phyloP scores from a whole-genome alignment of 495 filamentous ascomycete genomes.

The Jackrogersella multiformis region DNA sequence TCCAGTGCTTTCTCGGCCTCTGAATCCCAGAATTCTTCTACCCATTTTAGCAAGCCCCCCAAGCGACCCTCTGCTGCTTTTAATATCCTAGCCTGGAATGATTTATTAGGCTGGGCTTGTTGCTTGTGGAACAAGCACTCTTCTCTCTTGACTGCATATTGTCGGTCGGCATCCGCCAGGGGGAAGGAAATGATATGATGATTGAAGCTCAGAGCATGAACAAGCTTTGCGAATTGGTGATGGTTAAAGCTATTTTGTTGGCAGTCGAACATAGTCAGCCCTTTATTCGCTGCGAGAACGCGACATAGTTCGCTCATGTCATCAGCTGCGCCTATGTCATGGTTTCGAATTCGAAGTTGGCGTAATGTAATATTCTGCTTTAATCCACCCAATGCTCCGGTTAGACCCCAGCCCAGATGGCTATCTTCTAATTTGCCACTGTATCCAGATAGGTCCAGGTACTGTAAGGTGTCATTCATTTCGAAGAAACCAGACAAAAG shows the following conservation, averaged over 20 bases:
- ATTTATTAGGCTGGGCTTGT: conserved; percentile 16
- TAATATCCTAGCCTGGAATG: conserved; percentile 27
- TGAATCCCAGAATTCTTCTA: conserved; percentile 33
- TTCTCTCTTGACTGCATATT: conserved; percentile 41
- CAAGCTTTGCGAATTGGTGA: conserved; percentile 40
- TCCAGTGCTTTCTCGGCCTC: conserved; percentile 33
- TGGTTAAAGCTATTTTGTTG: conserved; percentile 54
- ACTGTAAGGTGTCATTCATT: conserved; percentile 77
- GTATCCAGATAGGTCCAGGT: conserved; percentile 88
- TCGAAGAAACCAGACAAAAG: conserved; percentile 80
- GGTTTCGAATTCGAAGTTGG: conserved; percentile 75
- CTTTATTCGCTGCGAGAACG: conserved; percentile 40
- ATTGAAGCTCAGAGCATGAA: conserved; percentile 39
- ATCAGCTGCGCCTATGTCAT: conserved; percentile 61
- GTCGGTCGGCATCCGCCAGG: conserved; percentile 34
- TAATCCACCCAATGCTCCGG: conserved; percentile 77
- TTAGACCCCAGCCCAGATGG: conserved; percentile 83
- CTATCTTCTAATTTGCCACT: conserved; percentile 87
- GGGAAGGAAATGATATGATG: conserved; percentile 44
- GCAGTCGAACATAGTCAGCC: conserved; percentile 49
- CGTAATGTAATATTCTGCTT: conserved; percentile 78
- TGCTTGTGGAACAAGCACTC: conserved; percentile 26
- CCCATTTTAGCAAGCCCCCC: conserved; percentile 28
- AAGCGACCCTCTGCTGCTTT: conserved; percentile 39
- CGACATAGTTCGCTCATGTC: conserved; percentile 44